Evolutionary conservation across 2,329 filamentous ascomycete species (phyloP).

Genomic region (Blastomyces gilchristii): DNA sequence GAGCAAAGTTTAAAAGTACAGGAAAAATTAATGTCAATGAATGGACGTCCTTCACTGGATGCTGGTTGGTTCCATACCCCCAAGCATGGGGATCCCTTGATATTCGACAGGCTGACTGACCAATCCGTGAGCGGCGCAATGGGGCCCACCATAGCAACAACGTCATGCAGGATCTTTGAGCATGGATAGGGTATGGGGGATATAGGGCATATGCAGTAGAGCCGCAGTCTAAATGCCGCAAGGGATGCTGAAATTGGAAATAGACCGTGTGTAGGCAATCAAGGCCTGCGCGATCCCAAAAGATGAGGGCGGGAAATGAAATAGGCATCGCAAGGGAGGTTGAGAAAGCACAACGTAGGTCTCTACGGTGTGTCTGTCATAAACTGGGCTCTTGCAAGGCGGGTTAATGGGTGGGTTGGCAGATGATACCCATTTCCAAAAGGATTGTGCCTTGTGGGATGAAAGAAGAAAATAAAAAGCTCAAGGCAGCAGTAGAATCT

Average conservation of each 20-base stretch:
- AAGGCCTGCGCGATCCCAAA: background rate
- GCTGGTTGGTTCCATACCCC: background rate
- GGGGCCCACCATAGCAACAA: background rate
- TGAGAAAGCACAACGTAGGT: background rate
- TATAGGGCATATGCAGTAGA: slow-evolving; percentile 2
- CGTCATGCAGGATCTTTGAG: background rate
- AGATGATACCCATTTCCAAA: background rate
- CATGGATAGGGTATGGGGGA: background rate
- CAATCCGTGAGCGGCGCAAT: background rate
- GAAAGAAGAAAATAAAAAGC: background rate
- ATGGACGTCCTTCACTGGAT: background rate
- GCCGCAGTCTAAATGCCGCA: background rate
- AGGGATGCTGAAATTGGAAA: background rate
- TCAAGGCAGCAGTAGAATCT: background rate
- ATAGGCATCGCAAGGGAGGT: background rate
- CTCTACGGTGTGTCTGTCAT: background rate
- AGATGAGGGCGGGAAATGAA: background rate
- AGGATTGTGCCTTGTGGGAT: background rate
- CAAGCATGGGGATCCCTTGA: background rate
- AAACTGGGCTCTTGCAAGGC: background rate
- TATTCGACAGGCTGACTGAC: background rate
- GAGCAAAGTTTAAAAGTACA: background rate
- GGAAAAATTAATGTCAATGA: background rate
- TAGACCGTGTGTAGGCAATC: too few species aligned
- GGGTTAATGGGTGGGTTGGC: too few species aligned